Evolutionary conservation across 208 protist species (phyloP), one percentile per base, ranked within the genome.

Genomic region (Acanthamoeba healyi): DNA sequence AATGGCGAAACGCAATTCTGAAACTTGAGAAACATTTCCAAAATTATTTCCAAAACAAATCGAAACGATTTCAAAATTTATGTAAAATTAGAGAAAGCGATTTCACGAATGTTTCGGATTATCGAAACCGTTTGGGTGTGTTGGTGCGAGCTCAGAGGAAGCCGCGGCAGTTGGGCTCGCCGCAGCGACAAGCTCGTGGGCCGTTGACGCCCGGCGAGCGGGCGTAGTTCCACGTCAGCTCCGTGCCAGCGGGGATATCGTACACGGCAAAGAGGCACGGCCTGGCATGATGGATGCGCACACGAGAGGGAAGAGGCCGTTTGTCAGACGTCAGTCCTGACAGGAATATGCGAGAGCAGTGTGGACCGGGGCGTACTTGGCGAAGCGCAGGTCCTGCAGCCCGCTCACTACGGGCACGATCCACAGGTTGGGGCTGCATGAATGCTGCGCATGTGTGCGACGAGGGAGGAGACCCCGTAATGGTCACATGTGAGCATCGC

Each of bases 151-250:
- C 61, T 70, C 61, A 70, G 61, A 70, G 61, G 26, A 70, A 70
- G 29, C 61, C 61, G 61, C 19, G 26, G 29, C 61, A 70, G 19
- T 7, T 34, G 7, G 29, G 61, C 29, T 7, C 61, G 61, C 61
- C 61, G 29, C 61, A 70, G 26, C 22, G 61, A 24, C 61, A 70
- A 5, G 6, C 26, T 29, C 19, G 26, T 10, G 14, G 61, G 29
- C 29, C 61, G 29, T 26, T 24, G 29, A 24, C 14, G 61, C 29
- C 49, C 49, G 49, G 61, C 61, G 9, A 29, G 7, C 6, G 19
- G 61, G 61, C 61, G 29, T 70, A 70, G 61, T 70, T 10, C 61
- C 61, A 70, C 61, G 61, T 70, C 14, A 70, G 61, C 61, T 70
- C 61, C 19, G 61, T 70, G 26, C 22, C 22, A 10, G 61, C 61